A percentile compares a stretch with the other conserved stretches of the same genome.
Conservation (phyloP, 208 protist genomes). For the Trypanosomatidae sp. region DNA sequence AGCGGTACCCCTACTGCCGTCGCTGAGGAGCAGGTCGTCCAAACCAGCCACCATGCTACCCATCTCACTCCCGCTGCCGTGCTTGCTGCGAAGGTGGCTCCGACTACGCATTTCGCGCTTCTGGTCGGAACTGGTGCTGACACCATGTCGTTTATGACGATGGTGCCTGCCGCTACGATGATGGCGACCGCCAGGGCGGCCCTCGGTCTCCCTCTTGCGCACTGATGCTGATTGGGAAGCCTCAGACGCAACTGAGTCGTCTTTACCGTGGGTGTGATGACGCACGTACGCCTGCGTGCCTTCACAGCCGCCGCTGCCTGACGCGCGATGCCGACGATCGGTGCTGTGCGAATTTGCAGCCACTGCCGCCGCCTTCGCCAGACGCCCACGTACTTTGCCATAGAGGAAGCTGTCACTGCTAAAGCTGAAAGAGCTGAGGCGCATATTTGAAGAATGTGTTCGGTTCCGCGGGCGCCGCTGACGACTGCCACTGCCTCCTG, state of each 20-base stretch:
- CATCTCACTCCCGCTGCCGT: slow-evolving; percentile 5
- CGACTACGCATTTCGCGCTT: slow-evolving; percentile 14
- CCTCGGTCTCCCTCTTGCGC: not conserved
- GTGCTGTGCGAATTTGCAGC: slow-evolving; percentile 17
- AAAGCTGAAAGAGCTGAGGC: slow-evolving; percentile 24
- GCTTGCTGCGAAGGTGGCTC: slow-evolving; percentile 1
- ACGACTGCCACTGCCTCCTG: not conserved
- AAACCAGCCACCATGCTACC: slow-evolving; percentile 16
- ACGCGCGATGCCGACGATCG: slow-evolving; percentile 12
- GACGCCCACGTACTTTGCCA: slow-evolving; percentile 18
- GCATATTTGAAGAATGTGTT: not conserved
- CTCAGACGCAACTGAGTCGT: not conserved
- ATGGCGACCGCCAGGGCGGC: not conserved
- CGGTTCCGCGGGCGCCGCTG: slow-evolving; percentile 1
- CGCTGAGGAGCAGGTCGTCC: slow-evolving; percentile 11
- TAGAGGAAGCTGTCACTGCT: slow-evolving; percentile 26
- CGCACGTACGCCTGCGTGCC: not conserved
- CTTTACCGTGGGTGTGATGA: not conserved
- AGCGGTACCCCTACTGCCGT: not conserved
- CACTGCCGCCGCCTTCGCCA: slow-evolving; percentile 21
- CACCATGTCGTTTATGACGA: not conserved
- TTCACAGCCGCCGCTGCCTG: not conserved
- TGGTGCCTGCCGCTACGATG: not conserved
- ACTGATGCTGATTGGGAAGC: not conserved
- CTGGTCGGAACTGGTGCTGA: not conserved